phyloP scores from a whole-genome alignment of 805 yeast species.

The Cyberlindnera xishuangbannaensis region DNA sequence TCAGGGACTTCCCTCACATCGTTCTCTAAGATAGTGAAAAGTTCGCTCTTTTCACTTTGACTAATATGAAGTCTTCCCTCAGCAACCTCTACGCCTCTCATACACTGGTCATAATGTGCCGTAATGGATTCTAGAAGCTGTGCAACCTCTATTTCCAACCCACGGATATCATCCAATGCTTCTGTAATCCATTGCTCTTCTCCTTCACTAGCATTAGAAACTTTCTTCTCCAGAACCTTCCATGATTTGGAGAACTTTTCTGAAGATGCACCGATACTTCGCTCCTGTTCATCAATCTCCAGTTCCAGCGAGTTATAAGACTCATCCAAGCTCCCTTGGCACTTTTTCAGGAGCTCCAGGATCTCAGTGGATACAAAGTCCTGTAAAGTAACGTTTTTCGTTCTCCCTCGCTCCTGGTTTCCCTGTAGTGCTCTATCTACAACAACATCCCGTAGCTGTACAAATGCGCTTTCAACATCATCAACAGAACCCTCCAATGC shows the following conservation, averaged over 20 bases:
- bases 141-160: conserved; percentile 65
- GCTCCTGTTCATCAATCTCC: conserved; percentile 5
- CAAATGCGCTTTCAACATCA: conserved; percentile 30
- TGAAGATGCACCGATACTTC: not conserved
- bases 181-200: conserved; percentile 13
- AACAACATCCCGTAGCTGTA: conserved; percentile 24
- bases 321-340: conserved; percentile 1
- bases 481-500: conserved; percentile 29
- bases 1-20: conserved; percentile 54
- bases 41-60: conserved; percentile 30
- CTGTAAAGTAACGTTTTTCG: conserved; percentile 26
- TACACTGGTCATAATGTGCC: conserved; percentile 78
- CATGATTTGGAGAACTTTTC: conserved; percentile 11
- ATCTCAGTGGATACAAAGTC: conserved; percentile 41
- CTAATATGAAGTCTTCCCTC: conserved; percentile 26
- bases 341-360: conserved; percentile 24
- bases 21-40: conserved; percentile 40
- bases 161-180: conserved; percentile 35
- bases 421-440: conserved; percentile 6
- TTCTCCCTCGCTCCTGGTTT: not conserved
- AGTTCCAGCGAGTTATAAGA: conserved; percentile 4
- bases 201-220: conserved; percentile 10
- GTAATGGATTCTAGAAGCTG: conserved; percentile 64
- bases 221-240: conserved; percentile 29
- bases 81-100: conserved; percentile 35